Percentiles rank a stretch among this genome's conserved stretches.
Evolutionary conservation across 495 filamentous ascomycete species (phyloP).

Genomic region (Cercophora sp.): DNA sequence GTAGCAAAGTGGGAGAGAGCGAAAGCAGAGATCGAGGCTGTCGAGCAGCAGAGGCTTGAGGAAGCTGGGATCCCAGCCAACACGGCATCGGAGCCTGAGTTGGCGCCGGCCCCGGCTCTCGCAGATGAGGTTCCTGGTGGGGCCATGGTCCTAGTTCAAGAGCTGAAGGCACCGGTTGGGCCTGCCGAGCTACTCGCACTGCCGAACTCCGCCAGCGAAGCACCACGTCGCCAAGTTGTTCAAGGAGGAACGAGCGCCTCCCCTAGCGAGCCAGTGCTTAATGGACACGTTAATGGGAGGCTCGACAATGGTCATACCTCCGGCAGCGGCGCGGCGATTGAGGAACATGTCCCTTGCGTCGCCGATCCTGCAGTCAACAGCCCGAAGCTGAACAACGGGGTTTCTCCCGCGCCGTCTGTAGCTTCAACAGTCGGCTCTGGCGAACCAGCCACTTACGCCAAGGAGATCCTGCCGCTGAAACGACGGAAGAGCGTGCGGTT

Average conservation of each 20-base stretch:
- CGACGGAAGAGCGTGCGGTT: conserved; percentile 60
- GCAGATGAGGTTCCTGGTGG: background rate
- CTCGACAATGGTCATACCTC: too few species aligned
- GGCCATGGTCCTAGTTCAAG: background rate
- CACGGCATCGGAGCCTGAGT: background rate
- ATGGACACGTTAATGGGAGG: background rate
- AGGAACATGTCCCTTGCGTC: too few species aligned
- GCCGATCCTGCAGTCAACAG: background rate
- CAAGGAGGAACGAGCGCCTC: too few species aligned
- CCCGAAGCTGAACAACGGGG: background rate
- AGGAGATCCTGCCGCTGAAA: conserved; percentile 21
- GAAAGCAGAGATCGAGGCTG: conserved; percentile 71
- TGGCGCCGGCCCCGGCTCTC: too few species aligned
- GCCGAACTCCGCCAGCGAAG: too few species aligned
- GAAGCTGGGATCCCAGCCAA: conserved; percentile 45
- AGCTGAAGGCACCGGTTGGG: conserved; percentile 20
- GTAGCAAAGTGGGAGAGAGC: conserved; percentile 87
- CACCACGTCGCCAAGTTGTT: too few species aligned
- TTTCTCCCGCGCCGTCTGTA: conserved; percentile 7
- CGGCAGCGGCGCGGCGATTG: too few species aligned
- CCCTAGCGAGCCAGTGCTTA: too few species aligned
- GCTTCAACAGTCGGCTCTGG: conserved; percentile 4
- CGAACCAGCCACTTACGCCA: background rate
- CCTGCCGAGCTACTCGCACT: conserved; percentile 27
- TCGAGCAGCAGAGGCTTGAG: conserved; percentile 64